Evolutionary conservation across 352 stramenopile species (phyloP).

Genomic region (Phytophthora tentaculata): DNA sequence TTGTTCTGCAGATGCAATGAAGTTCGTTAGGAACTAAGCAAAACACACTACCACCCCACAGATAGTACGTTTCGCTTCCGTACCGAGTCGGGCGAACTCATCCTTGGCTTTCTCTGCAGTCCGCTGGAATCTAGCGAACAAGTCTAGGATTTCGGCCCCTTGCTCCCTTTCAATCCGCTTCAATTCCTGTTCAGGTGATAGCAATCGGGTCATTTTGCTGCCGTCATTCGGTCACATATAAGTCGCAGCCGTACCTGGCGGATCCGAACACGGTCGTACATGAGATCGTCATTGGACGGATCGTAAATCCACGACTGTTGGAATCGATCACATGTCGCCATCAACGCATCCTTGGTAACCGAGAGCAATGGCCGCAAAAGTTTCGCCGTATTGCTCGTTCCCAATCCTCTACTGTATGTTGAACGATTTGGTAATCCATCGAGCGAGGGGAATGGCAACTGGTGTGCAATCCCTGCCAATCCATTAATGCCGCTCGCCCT

Average conservation of each 20-base stretch:
- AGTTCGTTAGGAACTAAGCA: constrained; percentile 8
- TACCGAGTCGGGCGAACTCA: constrained; percentile 55
- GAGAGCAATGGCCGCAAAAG: constrained; percentile 72
- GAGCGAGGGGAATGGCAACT: constrained; percentile 35
- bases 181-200: constrained; percentile 45
- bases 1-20: constrained; percentile 46
- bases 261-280: constrained; percentile 86
- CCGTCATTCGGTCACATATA: constrained; percentile 1
- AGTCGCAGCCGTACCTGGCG: constrained; percentile 55
- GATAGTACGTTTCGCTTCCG: background rate
- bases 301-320: constrained; percentile 82
- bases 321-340: constrained; percentile 76
- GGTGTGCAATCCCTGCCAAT: constrained; percentile 64
- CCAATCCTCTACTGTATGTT: background rate
- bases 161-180: constrained; percentile 49
- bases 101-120: constrained; percentile 54
- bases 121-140: constrained; percentile 57
- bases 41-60: background rate
- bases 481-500: constrained; percentile 80
- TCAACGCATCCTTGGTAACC: constrained; percentile 64
- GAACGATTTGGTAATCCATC: constrained; percentile 3
- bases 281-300: constrained; percentile 76
- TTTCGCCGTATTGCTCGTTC: constrained; percentile 17
- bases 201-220: background rate
- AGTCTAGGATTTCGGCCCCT: constrained; percentile 44